A percentile compares a stretch with the other conserved stretches of the same genome.
phyloP scores from a whole-genome alignment of 1,284 basidiomycete genomes.

The Ceratobasidium sp. region DNA sequence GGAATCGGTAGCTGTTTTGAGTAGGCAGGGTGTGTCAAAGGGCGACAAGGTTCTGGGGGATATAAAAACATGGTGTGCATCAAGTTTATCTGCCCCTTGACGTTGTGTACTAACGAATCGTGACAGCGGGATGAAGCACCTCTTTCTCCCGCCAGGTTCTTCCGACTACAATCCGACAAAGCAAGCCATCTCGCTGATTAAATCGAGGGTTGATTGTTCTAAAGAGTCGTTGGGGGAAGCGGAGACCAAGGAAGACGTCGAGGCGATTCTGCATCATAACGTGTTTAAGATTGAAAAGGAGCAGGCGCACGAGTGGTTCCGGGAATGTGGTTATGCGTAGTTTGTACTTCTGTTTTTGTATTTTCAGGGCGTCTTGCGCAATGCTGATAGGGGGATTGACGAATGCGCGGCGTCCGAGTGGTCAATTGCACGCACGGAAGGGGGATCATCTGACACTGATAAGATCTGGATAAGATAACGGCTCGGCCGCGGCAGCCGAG shows the following conservation, averaged over 20 bases:
- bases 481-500: constrained; percentile 38
- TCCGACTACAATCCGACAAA: constrained; percentile 22
- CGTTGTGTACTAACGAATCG: not conserved
- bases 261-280: constrained; percentile 5
- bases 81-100: not conserved
- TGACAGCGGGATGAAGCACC: constrained; percentile 11
- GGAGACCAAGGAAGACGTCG: constrained; percentile 4
- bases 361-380: not conserved
- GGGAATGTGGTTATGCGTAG: constrained; percentile 18
- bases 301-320: constrained; percentile 16
- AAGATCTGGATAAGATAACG: constrained; percentile 30
- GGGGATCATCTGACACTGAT: constrained; percentile 21
- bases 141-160: constrained; percentile 10
- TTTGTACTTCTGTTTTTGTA: not conserved
- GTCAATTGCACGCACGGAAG: not conserved
- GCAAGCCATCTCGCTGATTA: constrained; percentile 8
- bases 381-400: not conserved
- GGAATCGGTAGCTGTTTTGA: not conserved
- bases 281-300: constrained; percentile 17
- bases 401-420: not conserved
- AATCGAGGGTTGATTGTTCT: not conserved
- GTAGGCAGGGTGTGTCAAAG: not conserved
- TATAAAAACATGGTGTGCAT: not conserved
- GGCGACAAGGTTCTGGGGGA: not conserved
- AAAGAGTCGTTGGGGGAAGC: not conserved